Evolutionary conservation across 2,329 filamentous ascomycete genomes (phyloP), one percentile per base, ranked within the genome.

Genomic region (Xylaria sp.): DNA sequence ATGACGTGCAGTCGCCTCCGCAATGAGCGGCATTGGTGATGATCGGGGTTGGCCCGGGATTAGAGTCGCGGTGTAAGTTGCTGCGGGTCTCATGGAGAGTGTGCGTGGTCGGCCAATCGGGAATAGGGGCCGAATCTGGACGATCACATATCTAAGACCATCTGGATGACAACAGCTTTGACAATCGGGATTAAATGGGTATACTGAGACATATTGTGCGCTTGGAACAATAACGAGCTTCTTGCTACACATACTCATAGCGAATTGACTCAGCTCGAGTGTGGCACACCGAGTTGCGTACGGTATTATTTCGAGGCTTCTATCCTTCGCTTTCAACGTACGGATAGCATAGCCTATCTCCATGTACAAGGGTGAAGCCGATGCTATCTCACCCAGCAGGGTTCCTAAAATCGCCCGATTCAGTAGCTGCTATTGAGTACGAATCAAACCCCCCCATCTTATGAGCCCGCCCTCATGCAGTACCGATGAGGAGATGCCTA

Each of bases 1-100:
- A 63, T 63, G 65, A 58, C 58, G 44, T 25, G 44, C 52, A 63
- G 54, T 52, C 51, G 44, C 52, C 44, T 55, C 59, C 44, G 34
- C 32, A 55, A 55, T 15, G 23, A 39, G 37, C 39, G 57, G 50
- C 18, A 18, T 55, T 61, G 37, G 39, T 61, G 57, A 56, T 50
- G 28, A 37, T 23, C 64, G 58, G 64, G 64, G n/a, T 50, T 66
- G 64, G 25, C 41, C 25, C 64, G 64, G 64, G 52, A 56, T 66
- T 66, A 57, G 28, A 51, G 34, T n/a, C 15, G 39, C 23, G 56
- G 37, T 58, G 55, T 46, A 25, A 46, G 12, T 44, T 44, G 37
- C 55, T 58, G 55, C 37, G 39, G 55, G 55, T 58, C 39, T 10
- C 4, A 32, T 44, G 3, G 20, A 39, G 55, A n/a, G 32, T 37